These are phyloP conservation scores for Typha latifolia DNA, from an alignment of 176 grass and related monocot species.

Conservation along the genomic window DNA sequence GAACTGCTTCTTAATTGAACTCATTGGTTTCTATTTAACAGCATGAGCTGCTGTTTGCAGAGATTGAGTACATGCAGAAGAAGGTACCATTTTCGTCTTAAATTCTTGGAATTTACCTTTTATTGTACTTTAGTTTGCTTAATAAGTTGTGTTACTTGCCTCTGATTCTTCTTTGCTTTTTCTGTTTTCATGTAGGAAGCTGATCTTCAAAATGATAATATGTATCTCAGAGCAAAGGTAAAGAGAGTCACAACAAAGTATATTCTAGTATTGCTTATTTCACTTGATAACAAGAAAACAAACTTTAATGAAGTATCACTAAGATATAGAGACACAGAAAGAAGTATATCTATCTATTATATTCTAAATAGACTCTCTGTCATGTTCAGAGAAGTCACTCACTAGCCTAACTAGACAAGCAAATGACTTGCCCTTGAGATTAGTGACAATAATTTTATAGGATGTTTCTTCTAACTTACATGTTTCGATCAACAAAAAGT, in stretches of 20 bases:
- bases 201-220: slow-evolving; percentile 59
- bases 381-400: too few relatives aligned
- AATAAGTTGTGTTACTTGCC: slow-evolving; percentile 1
- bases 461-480: too few relatives aligned
- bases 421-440: too few relatives aligned
- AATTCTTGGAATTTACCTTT: neutral
- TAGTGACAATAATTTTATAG: too few relatives aligned
- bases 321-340: too few relatives aligned
- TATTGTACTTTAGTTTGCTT: neutral
- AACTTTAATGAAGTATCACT: too few relatives aligned
- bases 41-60: slow-evolving; percentile 57
- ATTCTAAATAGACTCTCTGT: too few relatives aligned
- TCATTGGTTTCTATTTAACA: slow-evolving; percentile 23
- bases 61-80: slow-evolving; percentile 62
- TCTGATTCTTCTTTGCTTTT: neutral
- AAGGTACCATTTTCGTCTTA: slow-evolving; percentile 29
- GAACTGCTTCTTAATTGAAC: neutral
- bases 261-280: neutral
- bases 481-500: too few relatives aligned
- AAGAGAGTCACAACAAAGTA: neutral
- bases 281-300: too few relatives aligned
- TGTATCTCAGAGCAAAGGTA: slow-evolving; percentile 64
- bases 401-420: too few relatives aligned
- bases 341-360: too few relatives aligned
- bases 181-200: slow-evolving; percentile 31